These are phyloP conservation scores for Cryphonectria nitschkei DNA, from an alignment of 2,329 filamentous ascomycete species.

Conservation along the genomic window DNA sequence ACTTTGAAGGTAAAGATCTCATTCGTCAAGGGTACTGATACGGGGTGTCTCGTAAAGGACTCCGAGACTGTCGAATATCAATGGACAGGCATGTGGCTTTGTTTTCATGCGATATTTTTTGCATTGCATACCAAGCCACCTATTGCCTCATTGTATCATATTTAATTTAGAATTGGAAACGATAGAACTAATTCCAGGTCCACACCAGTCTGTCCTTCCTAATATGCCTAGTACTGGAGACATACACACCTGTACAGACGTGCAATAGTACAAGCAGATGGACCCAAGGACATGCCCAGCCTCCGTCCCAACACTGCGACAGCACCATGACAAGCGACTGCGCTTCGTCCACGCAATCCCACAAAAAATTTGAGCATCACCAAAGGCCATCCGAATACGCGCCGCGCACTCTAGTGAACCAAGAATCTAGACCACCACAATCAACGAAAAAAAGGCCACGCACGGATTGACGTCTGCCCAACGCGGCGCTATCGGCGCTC, in stretches of 20 bases:
- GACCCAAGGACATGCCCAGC: not conserved
- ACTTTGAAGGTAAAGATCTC: not conserved
- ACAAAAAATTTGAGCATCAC: constrained; percentile 4
- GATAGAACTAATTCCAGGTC: too few species aligned
- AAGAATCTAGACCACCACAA: not conserved
- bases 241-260: not conserved
- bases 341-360: not conserved
- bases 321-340: not conserved
- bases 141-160: not conserved
- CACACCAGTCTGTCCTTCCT: not conserved
- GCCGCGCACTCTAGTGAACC: not conserved
- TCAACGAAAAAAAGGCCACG: not conserved
- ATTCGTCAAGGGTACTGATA: not conserved
- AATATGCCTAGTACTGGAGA: not conserved
- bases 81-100: not conserved
- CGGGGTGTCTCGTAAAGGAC: not conserved
- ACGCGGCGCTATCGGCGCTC: not conserved
- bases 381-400: constrained; percentile 29
- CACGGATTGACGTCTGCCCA: not conserved
- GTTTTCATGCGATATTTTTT: not conserved
- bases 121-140: not conserved
- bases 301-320: not conserved
- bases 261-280: not conserved
- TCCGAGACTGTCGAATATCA: not conserved
- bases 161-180: not conserved